phyloP scores from a whole-genome alignment of 176 grass and related monocot species.

The Paspalum vaginatum region DNA sequence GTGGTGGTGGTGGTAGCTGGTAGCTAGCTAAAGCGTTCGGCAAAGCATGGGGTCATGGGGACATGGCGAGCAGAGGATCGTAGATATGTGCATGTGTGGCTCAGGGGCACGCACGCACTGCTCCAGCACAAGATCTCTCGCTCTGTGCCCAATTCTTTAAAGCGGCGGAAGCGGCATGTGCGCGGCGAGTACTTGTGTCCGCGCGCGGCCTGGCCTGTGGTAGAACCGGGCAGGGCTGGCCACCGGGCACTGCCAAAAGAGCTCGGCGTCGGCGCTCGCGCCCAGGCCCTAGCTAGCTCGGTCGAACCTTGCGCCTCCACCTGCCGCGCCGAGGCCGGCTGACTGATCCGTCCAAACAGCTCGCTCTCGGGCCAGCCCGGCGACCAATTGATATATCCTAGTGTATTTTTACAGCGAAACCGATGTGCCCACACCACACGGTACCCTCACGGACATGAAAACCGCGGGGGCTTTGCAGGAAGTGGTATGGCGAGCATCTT shows the following conservation, averaged over 20 bases:
- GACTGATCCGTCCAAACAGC: no score
- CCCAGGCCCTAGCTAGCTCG: no score
- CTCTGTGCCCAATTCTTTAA: constrained; percentile 44
- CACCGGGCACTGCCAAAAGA: no score
- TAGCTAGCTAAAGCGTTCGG: neutral
- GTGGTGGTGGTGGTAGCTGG: neutral
- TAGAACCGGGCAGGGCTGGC: no score
- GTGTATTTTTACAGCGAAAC: neutral
- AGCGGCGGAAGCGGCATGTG: constrained; percentile 40
- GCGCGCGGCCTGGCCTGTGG: neutral
- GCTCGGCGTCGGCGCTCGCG: no score
- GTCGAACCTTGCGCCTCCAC: no score
- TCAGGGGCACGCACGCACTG: constrained; percentile 24
- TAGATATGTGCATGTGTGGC: neutral
- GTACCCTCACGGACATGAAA: no score
- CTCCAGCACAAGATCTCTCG: constrained; percentile 40
- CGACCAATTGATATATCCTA: neutral
- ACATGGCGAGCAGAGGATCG: neutral
- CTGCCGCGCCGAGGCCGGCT: no score
- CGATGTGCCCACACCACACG: neutral
- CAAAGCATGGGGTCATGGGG: neutral
- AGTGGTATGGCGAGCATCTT: constrained; percentile 34
- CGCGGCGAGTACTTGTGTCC: constrained; percentile 43
- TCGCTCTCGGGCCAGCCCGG: no score
- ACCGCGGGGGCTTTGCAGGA: constrained; percentile 3